Evolutionary conservation across 345 rosid genomes (phyloP).

Genomic region (Acer yangbiense): DNA sequence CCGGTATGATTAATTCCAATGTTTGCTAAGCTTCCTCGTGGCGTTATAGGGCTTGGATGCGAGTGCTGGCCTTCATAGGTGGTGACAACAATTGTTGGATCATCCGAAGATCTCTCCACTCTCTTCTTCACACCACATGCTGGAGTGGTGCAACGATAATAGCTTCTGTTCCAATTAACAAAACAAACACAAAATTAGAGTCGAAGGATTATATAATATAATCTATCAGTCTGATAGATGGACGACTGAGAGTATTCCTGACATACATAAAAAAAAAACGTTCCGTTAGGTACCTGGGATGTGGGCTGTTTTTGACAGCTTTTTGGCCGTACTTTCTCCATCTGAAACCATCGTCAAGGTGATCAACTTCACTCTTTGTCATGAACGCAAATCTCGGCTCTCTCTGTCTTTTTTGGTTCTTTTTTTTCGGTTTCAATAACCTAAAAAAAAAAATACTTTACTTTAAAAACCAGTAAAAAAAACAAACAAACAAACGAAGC

Average conservation of each 20-base stretch:
- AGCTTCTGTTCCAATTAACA: conserved; percentile 63
- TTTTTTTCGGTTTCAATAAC: conserved; percentile 80
- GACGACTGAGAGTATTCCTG: too few species aligned
- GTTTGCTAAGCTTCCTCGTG: conserved; percentile 66
- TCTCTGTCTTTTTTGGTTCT: conserved; percentile 74
- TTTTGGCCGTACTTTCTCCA: conserved; percentile 99
- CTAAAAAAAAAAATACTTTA: conserved; percentile 37
- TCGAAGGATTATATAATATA: neutral
- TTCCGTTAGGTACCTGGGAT: conserved; percentile 66
- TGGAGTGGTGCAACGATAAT: conserved; percentile 92
- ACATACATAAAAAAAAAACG: neutral
- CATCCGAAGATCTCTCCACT: conserved; percentile 92
- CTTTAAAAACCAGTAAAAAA: neutral
- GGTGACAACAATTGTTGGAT: conserved; percentile 77
- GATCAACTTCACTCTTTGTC: conserved; percentile 94
- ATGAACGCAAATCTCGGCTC: conserved; percentile 94
- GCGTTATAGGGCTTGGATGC: conserved; percentile 74
- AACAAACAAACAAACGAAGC: neutral
- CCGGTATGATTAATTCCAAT: conserved; percentile 43
- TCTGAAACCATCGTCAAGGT: conserved; percentile 92
- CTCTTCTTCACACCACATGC: conserved; percentile 98
- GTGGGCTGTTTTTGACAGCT: conserved; percentile 96
- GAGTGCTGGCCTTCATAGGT: conserved; percentile 96
- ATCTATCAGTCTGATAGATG: too few species aligned
- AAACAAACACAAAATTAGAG: neutral